Evolutionary conservation across 2,329 filamentous ascomycete genomes (phyloP).

Genomic region (Apiospora malaysiana): DNA sequence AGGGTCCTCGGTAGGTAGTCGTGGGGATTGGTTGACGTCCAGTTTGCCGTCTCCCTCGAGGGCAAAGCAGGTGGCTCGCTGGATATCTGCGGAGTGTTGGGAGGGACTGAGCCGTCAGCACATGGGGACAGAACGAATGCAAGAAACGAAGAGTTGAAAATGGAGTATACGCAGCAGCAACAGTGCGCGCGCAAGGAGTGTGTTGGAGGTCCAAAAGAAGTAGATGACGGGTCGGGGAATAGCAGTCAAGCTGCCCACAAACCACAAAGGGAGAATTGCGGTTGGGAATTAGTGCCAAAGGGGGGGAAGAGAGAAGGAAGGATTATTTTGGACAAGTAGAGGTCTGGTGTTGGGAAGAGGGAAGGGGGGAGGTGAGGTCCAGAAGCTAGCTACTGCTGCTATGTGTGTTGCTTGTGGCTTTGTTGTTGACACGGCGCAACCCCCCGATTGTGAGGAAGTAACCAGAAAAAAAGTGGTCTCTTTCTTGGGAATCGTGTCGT

Average conservation of each 20-base stretch:
- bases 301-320: constrained; percentile 14
- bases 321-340: constrained; percentile 13
- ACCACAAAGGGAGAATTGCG: constrained; percentile 19
- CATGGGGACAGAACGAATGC: constrained; percentile 22
- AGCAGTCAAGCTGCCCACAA: constrained; percentile 21
- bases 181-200: constrained; percentile 20
- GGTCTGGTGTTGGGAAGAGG: constrained; percentile 24
- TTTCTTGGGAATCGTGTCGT: constrained; percentile 17
- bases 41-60: constrained; percentile 19
- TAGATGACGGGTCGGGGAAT: constrained; percentile 2
- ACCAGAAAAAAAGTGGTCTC: constrained; percentile 23
- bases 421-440: constrained; percentile 23
- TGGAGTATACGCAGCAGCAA: constrained; percentile 19
- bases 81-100: constrained; percentile 15
- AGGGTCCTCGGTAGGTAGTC: constrained; percentile 13
- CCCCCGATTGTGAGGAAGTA: constrained; percentile 20
- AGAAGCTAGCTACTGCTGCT: constrained; percentile 26
- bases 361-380: constrained; percentile 27
- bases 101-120: constrained; percentile 20
- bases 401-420: constrained; percentile 14
- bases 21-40: constrained; percentile 18
- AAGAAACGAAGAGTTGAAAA: constrained; percentile 18
- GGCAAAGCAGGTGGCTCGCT: background rate
- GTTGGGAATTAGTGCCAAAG: constrained; percentile 19
- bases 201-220: constrained; percentile 17